Percentiles rank a stretch among this genome's conserved stretches.
phyloP scores from a whole-genome alignment of 2,329 filamentous ascomycete species.

The Trichoderma sp. region DNA sequence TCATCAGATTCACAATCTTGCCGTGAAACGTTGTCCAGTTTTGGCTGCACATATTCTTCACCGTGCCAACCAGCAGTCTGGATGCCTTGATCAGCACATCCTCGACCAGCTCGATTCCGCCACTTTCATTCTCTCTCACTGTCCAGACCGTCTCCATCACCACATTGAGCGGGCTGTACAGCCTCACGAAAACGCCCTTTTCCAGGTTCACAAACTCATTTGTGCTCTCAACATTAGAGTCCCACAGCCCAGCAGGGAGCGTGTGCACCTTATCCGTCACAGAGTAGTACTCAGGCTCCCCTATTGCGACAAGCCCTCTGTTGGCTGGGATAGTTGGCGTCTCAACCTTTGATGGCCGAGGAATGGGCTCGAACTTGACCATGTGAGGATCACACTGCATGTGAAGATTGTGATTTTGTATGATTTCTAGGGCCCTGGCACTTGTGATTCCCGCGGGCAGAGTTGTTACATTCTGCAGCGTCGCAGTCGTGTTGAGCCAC shows the following conservation, averaged over 20 bases:
- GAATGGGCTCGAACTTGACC: slow-evolving; percentile 43
- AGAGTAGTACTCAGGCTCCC: slow-evolving; percentile 43
- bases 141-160: slow-evolving; percentile 58
- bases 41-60: slow-evolving; percentile 53
- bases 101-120: slow-evolving; percentile 48
- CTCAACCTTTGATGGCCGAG: slow-evolving; percentile 29
- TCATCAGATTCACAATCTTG: slow-evolving; percentile 27
- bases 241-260: slow-evolving; percentile 57
- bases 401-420: slow-evolving; percentile 56
- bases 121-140: slow-evolving; percentile 35
- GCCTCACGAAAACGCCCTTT: slow-evolving; percentile 53
- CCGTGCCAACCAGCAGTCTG: slow-evolving; percentile 48
- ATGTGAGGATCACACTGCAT: slow-evolving; percentile 55
- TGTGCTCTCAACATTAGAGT: slow-evolving; percentile 53
- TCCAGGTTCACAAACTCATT: slow-evolving; percentile 55
- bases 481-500: slow-evolving; percentile 48
- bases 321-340: slow-evolving; percentile 35
- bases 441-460: slow-evolving; percentile 42
- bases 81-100: slow-evolving; percentile 53
- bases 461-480: slow-evolving; percentile 44
- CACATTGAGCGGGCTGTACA: slow-evolving; percentile 52
- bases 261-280: slow-evolving; percentile 54
- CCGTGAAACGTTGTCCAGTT: slow-evolving; percentile 53
- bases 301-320: slow-evolving; percentile 29
- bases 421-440: slow-evolving; percentile 44